These are phyloP conservation scores for Arabidopsis hybrid DNA, from an alignment of 441 rosid species.

Conservation along the genomic window DNA sequence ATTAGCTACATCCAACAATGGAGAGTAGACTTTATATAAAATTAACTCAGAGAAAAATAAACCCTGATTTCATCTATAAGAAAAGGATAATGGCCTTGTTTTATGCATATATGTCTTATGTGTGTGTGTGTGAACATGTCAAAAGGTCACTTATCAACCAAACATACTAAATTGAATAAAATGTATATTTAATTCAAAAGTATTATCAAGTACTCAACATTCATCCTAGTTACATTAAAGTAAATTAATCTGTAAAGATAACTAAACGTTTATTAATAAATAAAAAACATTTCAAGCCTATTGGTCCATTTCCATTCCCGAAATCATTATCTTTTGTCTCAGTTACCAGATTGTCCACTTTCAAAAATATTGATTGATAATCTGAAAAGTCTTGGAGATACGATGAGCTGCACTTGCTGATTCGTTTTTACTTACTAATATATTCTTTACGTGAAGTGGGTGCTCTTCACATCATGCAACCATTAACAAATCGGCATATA, in stretches of 20 bases:
- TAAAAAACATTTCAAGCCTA: not conserved
- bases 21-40: conserved; percentile 44
- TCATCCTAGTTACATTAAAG: not conserved
- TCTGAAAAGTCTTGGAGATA: conserved; percentile 24
- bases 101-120: not conserved
- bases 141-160: conserved; percentile 13
- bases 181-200: not conserved
- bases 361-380: conserved; percentile 6
- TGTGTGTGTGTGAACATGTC: conserved; percentile 32
- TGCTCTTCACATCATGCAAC: conserved; percentile 50
- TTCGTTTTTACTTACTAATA: conserved; percentile 30
- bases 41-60: conserved; percentile 9
- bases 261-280: not conserved
- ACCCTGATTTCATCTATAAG: conserved; percentile 3
- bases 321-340: not conserved
- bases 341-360: not conserved
- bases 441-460: conserved; percentile 46
- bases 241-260: not conserved
- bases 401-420: conserved; percentile 45
- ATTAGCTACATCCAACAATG: conserved; percentile 38
- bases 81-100: conserved; percentile 12
- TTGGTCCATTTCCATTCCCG: not conserved
- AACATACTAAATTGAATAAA: not conserved
- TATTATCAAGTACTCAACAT: not conserved
- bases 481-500: conserved; percentile 36